A percentile compares a stretch with the other conserved stretches of the same genome.
Conservation (phyloP, 306 rosid species). For the Cicer cuneatum region DNA sequence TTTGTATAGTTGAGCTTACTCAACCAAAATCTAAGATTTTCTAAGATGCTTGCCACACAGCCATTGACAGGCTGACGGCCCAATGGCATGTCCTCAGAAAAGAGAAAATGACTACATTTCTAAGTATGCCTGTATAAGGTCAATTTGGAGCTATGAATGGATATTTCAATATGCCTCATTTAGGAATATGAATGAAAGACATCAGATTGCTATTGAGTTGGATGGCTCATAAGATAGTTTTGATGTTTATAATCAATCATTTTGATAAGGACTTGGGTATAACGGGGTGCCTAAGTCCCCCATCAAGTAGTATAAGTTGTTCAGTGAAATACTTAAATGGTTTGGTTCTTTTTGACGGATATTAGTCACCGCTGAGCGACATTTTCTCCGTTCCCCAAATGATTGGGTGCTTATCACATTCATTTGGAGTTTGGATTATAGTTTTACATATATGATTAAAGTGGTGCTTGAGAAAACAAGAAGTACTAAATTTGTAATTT, state of each 20-base stretch:
- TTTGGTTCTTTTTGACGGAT: neutral
- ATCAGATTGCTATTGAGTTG: neutral
- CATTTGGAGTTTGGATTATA: conserved; percentile 29
- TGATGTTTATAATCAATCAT: conserved; percentile 21
- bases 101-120: conserved; percentile 8
- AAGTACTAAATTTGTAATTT: neutral
- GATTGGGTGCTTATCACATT: neutral
- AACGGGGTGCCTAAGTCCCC: neutral
- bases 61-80: neutral
- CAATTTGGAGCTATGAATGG: conserved; percentile 7
- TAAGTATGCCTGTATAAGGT: conserved; percentile 10
- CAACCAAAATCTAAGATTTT: no score
- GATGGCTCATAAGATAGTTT: conserved; percentile 9
- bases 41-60: neutral
- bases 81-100: neutral
- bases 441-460: conserved; percentile 4
- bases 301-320: neutral
- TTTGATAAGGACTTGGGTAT: neutral
- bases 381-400: neutral
- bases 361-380: neutral
- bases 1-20: no score
- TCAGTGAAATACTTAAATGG: neutral
- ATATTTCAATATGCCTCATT: neutral
- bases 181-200: neutral
- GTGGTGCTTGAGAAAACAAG: conserved; percentile 19